Conservation (phyloP, 768 basidiomycete genomes). For the button mushroom (Agaricus bisporus) region DNA sequence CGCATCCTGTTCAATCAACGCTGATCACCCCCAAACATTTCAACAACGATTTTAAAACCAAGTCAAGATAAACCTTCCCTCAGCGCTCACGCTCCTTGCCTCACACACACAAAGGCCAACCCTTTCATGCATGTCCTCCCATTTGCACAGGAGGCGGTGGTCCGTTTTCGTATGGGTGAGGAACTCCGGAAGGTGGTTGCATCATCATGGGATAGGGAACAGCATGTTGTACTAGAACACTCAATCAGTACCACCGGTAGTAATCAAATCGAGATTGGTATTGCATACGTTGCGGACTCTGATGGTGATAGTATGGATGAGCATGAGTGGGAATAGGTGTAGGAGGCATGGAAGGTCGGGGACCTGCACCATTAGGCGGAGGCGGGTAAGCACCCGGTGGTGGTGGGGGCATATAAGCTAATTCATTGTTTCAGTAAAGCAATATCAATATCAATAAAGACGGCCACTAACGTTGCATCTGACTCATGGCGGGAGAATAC, state of each 20-base stretch:
- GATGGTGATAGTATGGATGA: slow-evolving; percentile 77
- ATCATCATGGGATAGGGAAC: slow-evolving; percentile 92
- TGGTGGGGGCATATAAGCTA: slow-evolving; percentile 71
- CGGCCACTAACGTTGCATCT: slow-evolving; percentile 73
- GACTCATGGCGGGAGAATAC: slow-evolving; percentile 81
- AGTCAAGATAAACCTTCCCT: background rate
- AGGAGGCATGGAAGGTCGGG: slow-evolving; percentile 86
- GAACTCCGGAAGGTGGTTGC: slow-evolving; percentile 52
- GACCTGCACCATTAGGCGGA: slow-evolving; percentile 72
- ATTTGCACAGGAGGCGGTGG: slow-evolving; percentile 67
- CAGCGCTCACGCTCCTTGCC: background rate
- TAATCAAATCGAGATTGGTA: slow-evolving; percentile 21
- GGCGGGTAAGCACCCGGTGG: slow-evolving; percentile 74
- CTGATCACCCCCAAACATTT: background rate
- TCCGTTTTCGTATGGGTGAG: slow-evolving; percentile 70
- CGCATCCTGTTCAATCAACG: background rate
- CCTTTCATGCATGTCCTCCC: slow-evolving; percentile 65
- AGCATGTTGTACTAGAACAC: slow-evolving; percentile 68
- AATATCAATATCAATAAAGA: background rate
- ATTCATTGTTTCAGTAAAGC: background rate
- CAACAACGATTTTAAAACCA: background rate
- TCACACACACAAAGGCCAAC: background rate
- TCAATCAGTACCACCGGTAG: background rate
- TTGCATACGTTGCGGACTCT: slow-evolving; percentile 75
- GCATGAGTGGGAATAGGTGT: slow-evolving; percentile 85